Evolutionary conservation across 2,329 filamentous ascomycete genomes (phyloP).

Genomic region (Didymosphaeria variabile): DNA sequence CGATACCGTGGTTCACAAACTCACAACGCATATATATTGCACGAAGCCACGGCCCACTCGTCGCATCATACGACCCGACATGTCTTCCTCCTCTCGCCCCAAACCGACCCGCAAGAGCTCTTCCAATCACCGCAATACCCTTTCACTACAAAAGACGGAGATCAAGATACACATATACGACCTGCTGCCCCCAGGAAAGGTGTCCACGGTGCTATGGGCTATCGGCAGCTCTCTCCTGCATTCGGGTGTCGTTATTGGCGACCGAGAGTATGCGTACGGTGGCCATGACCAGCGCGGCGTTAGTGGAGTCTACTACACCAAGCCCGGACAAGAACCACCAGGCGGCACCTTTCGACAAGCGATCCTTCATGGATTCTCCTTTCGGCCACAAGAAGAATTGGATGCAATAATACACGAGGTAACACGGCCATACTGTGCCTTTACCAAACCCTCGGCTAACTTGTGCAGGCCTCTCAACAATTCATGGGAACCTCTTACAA

Average conservation of each 20-base stretch:
- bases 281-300: slow-evolving; percentile 75
- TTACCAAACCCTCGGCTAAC: slow-evolving; percentile 23
- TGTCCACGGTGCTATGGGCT: slow-evolving; percentile 81
- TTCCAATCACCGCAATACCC: slow-evolving; percentile 68
- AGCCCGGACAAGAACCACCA: slow-evolving; percentile 74
- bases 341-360: slow-evolving; percentile 79
- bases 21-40: background rate
- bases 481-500: slow-evolving; percentile 83
- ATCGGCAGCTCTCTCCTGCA: slow-evolving; percentile 81
- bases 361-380: slow-evolving; percentile 81
- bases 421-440: slow-evolving; percentile 1
- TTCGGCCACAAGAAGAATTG: slow-evolving; percentile 74
- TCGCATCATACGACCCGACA: slow-evolving; percentile 19
- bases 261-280: slow-evolving; percentile 84
- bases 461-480: slow-evolving; percentile 66
- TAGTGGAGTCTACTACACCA: slow-evolving; percentile 86
- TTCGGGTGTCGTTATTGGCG: slow-evolving; percentile 82
- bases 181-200: slow-evolving; percentile 76
- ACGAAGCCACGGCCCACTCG: background rate
- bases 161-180: slow-evolving; percentile 82
- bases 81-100: slow-evolving; percentile 44
- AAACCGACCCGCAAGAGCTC: slow-evolving; percentile 54
- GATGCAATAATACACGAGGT: slow-evolving; percentile 70
- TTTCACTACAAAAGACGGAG: slow-evolving; percentile 76
- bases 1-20: background rate